Base-by-base conservation (phyloP, 2,329 filamentous ascomycete genomes). In the Beauveria sp. region DNA sequence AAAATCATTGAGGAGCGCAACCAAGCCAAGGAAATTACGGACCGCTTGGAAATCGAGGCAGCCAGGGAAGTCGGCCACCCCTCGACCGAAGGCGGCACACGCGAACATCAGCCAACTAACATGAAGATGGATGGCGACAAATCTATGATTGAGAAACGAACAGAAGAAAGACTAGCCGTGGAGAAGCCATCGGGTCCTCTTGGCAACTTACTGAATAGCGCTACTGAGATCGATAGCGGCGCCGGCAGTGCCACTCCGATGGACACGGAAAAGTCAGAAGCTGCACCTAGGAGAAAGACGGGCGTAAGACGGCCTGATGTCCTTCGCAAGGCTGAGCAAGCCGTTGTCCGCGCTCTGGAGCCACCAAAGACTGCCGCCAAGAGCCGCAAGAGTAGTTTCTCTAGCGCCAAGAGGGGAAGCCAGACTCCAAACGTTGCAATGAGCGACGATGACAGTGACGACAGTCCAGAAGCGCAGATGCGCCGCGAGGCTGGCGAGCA, bases 271-370 rank as follows among this genome's bases (percentile, higher is more conserved):
- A 78, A 77, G 58, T 75, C 70, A 57, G 79, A 74, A 62, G 72
- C 67, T 54, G 77, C 69, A 43, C 76, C 69, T 12, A 77, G 76
- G 3, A 66, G 78, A 12, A 77, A 75, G 60, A 66, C 72, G 0
- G 81, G 78, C 0, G 78, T 86, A 1, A 73, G 83, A 20, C 74
- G 81, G 30, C 80, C 81, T 0, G 85, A 88, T 61, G 76, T 88
- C 34, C 74, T 87, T 2, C 81, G 84, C 40, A 84, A 83, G 67
- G 85, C 85, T 0, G 85, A 88, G 64, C 80, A 84, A 64, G 81
- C 81, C 5, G 79, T 86, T 4, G 65, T 78, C 18, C 78, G 80
- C 3, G 76, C 78, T 0, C 70, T 79, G 38, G 83, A 85, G 55
- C 77, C 78, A 4, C 74, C 78, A 8, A 82, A 80, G 63, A 69